Percentiles rank a stretch among this genome's conserved stretches.
These are phyloP conservation scores for Calonectria pseudoturangicola DNA, from an alignment of 2,329 filamentous ascomycete genomes.

Conservation along the genomic window DNA sequence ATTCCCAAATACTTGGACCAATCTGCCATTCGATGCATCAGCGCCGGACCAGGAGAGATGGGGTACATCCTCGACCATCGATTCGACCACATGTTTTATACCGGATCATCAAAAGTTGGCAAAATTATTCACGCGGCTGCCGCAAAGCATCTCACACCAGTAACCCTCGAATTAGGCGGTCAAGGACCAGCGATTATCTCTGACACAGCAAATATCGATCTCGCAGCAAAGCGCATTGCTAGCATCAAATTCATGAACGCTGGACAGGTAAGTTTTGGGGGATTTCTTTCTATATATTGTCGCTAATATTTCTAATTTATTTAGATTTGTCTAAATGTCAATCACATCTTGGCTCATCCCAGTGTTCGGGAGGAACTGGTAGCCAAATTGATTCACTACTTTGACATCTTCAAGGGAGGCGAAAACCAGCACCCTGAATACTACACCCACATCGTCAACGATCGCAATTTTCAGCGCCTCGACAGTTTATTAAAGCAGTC, in stretches of 20 bases:
- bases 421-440: conserved; percentile 47
- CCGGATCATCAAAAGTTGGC: conserved; percentile 62
- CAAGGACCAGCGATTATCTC: conserved; percentile 66
- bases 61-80: conserved; percentile 60
- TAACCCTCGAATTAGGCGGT: conserved; percentile 67
- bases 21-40: conserved; percentile 59
- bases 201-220: conserved; percentile 62
- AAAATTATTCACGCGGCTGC: conserved; percentile 63
- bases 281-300: background rate
- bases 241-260: conserved; percentile 60
- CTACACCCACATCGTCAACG: conserved; percentile 62
- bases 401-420: background rate
- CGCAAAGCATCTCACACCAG: conserved; percentile 65
- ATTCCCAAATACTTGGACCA: conserved; percentile 64
- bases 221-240: conserved; percentile 65
- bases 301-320: background rate
- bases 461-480: conserved; percentile 64
- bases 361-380: conserved; percentile 61
- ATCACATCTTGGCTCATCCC: conserved; percentile 67
- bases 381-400: conserved; percentile 57
- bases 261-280: conserved; percentile 40
- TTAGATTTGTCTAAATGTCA: conserved; percentile 55
- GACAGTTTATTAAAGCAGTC: conserved; percentile 59
- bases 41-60: conserved; percentile 62
- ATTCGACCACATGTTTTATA: conserved; percentile 68